Conservation (phyloP, 805 yeast species). For the Monosporozyma servazzii region DNA sequence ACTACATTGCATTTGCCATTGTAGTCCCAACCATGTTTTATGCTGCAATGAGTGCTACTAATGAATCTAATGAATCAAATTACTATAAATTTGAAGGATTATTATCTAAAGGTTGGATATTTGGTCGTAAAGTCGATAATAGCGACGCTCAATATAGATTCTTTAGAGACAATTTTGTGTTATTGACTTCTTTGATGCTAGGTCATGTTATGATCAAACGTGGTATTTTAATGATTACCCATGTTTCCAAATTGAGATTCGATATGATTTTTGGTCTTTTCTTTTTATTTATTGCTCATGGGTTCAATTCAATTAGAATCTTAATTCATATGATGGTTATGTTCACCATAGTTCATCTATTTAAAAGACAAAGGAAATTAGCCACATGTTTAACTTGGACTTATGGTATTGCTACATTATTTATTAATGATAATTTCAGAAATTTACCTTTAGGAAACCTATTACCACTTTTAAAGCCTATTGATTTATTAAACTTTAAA, state of each 20-base stretch:
- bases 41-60: constrained; percentile 75
- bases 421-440: constrained; percentile 64
- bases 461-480: constrained; percentile 33
- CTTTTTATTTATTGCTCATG: constrained; percentile 70
- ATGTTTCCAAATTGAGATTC: constrained; percentile 44
- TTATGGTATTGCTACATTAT: constrained; percentile 70
- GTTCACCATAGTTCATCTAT: constrained; percentile 29
- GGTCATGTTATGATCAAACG: constrained; percentile 49
- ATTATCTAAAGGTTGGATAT: constrained; percentile 77
- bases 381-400: constrained; percentile 54
- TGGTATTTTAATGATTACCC: constrained; percentile 18
- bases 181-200: constrained; percentile 45
- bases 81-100: constrained; percentile 53
- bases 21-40: constrained; percentile 77
- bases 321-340: constrained; percentile 46
- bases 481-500: constrained; percentile 45
- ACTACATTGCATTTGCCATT: constrained; percentile 50
- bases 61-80: constrained; percentile 59
- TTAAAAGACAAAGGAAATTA: constrained; percentile 24
- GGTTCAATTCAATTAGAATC: constrained; percentile 59
- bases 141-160: constrained; percentile 84
- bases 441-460: constrained; percentile 41
- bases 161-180: constrained; percentile 69
- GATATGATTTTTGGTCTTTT: constrained; percentile 65
- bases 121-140: constrained; percentile 85